Evolutionary conservation across 1,284 basidiomycete species (phyloP), one percentile per base, ranked within the genome.

Genomic region (Mycosarcoma maydis): DNA sequence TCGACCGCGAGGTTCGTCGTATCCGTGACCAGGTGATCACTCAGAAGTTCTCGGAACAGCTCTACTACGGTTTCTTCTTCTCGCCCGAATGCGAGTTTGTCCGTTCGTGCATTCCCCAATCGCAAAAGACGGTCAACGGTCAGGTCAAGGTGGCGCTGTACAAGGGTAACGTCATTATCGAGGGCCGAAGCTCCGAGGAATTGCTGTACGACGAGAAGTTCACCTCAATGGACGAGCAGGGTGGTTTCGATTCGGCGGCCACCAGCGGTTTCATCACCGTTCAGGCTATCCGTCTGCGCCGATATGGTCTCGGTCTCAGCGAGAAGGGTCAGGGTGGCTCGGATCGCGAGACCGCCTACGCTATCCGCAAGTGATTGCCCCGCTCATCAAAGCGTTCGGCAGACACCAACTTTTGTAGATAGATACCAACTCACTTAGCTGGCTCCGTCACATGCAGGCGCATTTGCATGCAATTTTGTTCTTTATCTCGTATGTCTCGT

Each of bases 171-270:
- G 92, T 95, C 43, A 86, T 95, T 73, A 87, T 98, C 62, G 92
- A 97, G 83, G 95, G 95, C 43, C 89, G 96, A 57, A 88, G 88
- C 78, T 95, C 93, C 65, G 87, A 92, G 23, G 93, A 94, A 80
- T 92, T 90, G 90, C 73, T 81, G 27, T 99, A 99, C 83, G 95
- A 98, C 80, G 94, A 92, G 80, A 90, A 90, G 59, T 88, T 97
- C 84, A 93, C 93, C n/a, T 96, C 93, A 59, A 98, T 99, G 95
- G 95, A 98, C 83, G 94, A 97, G 85, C 89, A 97, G 61, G 94
- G 94, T 72, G 95, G 95, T 41, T 98, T 98, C 84, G 92, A 94
- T 71, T 75, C 77, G 24, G 77, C 76, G 19, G 71, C 72, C 23
- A 76, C 80, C 24, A 69, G 70, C 13, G 80, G 80, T 33, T 81